phyloP scores from a whole-genome alignment of 306 rosid genomes.

The Aeschynomene evenia region DNA sequence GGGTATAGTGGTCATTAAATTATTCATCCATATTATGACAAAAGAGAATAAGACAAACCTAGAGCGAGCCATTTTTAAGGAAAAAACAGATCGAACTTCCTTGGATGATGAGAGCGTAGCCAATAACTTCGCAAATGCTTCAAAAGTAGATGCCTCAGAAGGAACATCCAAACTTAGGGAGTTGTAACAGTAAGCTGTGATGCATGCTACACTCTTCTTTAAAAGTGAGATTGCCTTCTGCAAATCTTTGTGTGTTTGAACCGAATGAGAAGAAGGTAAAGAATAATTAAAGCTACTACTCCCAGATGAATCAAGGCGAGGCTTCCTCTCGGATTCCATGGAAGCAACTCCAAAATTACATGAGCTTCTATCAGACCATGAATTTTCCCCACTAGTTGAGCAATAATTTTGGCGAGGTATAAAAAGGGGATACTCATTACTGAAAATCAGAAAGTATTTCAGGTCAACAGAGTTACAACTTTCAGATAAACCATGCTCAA shows the following conservation, averaged over 20 bases:
- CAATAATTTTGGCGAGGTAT: conserved; percentile 93
- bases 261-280: conserved; percentile 76
- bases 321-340: conserved; percentile 88
- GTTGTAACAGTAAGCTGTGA: conserved; percentile 81
- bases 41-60: conserved; percentile 50
- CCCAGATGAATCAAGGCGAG: conserved; percentile 71
- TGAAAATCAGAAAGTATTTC: conserved; percentile 41
- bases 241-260: conserved; percentile 77
- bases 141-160: conserved; percentile 88
- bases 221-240: conserved; percentile 93
- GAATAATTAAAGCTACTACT: conserved; percentile 74
- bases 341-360: conserved; percentile 92
- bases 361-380: conserved; percentile 94
- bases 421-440: conserved; percentile 92
- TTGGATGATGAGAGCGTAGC: conserved; percentile 88
- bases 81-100: conserved; percentile 81
- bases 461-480: conserved; percentile 30
- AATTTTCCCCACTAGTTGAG: conserved; percentile 78
- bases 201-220: conserved; percentile 93
- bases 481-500: conserved; percentile 21
- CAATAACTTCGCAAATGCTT: conserved; percentile 83
- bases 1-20: neutral
- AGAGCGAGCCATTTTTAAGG: conserved; percentile 73
- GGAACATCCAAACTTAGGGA: conserved; percentile 81
- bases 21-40: neutral